phyloP scores from a whole-genome alignment of 202 grass and related monocot species.

The Digitaria exilis region DNA sequence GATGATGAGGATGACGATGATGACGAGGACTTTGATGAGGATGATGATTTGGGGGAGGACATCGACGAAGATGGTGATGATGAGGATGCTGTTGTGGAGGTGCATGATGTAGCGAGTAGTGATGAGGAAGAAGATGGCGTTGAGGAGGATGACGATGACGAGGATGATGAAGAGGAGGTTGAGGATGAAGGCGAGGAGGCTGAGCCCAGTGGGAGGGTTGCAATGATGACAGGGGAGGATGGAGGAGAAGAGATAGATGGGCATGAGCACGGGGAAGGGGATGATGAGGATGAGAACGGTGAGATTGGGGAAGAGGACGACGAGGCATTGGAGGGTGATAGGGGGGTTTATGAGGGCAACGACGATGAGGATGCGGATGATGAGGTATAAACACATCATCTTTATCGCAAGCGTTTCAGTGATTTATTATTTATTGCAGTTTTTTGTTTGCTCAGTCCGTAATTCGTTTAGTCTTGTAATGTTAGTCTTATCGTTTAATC shows the following conservation, averaged over 20 bases:
- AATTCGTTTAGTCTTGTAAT: too few species aligned
- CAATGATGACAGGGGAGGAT: not conserved
- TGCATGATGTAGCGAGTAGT: slow-evolving; percentile 57
- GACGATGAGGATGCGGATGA: slow-evolving; percentile 74
- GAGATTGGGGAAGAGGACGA: slow-evolving; percentile 69
- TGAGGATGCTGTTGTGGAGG: slow-evolving; percentile 77
- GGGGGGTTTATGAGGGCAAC: slow-evolving; percentile 62
- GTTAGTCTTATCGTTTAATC: too few species aligned
- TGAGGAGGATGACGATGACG: slow-evolving; percentile 47
- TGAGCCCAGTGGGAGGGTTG: slow-evolving; percentile 67
- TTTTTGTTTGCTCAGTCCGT: not conserved
- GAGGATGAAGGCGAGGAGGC: slow-evolving; percentile 62
- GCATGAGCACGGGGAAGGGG: slow-evolving; percentile 82
- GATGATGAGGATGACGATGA: slow-evolving; percentile 70
- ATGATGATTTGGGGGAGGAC: slow-evolving; percentile 79
- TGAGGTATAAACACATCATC: slow-evolving; percentile 70
- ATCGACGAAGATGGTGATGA: slow-evolving; percentile 78
- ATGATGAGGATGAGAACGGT: slow-evolving; percentile 66
- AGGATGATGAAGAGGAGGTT: slow-evolving; percentile 62
- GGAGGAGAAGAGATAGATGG: slow-evolving; percentile 77
- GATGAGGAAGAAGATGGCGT: slow-evolving; percentile 70
- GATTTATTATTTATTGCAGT: slow-evolving; percentile 13
- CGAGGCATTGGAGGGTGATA: slow-evolving; percentile 46
- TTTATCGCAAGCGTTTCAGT: not conserved
- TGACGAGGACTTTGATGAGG: slow-evolving; percentile 62